Conservation (phyloP, 345 rosid species). For the Mangifera indica region DNA sequence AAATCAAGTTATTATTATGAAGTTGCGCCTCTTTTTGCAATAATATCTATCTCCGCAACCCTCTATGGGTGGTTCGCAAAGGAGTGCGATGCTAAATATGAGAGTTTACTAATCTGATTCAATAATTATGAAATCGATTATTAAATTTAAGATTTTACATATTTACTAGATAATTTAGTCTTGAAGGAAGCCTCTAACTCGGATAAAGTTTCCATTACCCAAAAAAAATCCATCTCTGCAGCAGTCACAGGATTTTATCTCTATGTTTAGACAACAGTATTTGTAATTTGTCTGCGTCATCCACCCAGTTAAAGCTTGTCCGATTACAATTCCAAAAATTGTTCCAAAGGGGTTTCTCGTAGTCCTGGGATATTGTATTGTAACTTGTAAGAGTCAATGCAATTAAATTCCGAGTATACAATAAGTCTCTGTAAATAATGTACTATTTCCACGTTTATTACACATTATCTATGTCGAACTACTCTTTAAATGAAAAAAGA, state of each 20-base stretch:
- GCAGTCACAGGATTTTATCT: not conserved
- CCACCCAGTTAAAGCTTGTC: slow-evolving; percentile 7
- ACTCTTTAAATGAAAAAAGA: too few relatives aligned
- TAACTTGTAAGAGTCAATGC: not conserved
- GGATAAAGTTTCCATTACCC: too few relatives aligned
- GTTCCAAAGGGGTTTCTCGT: not conserved
- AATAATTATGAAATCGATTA: too few relatives aligned
- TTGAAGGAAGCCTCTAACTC: too few relatives aligned
- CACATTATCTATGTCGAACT: too few relatives aligned
- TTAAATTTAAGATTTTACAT: too few relatives aligned
- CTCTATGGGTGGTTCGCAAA: too few relatives aligned
- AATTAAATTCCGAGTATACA: not conserved
- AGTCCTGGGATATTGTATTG: not conserved
- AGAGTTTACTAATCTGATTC: too few relatives aligned
- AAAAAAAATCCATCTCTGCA: not conserved
- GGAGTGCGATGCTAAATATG: too few relatives aligned
- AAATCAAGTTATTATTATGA: not conserved
- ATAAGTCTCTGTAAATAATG: too few relatives aligned
- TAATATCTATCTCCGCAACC: not conserved
- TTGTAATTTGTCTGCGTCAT: not conserved
- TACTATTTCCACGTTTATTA: too few relatives aligned
- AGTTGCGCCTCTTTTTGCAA: not conserved
- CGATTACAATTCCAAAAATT: not conserved
- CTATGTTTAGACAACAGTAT: not conserved
- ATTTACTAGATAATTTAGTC: too few relatives aligned